A percentile compares a stretch with the other conserved stretches of the same genome.
phyloP scores from a whole-genome alignment of 2,329 filamentous ascomycete genomes.

The Claviceps maximensis region DNA sequence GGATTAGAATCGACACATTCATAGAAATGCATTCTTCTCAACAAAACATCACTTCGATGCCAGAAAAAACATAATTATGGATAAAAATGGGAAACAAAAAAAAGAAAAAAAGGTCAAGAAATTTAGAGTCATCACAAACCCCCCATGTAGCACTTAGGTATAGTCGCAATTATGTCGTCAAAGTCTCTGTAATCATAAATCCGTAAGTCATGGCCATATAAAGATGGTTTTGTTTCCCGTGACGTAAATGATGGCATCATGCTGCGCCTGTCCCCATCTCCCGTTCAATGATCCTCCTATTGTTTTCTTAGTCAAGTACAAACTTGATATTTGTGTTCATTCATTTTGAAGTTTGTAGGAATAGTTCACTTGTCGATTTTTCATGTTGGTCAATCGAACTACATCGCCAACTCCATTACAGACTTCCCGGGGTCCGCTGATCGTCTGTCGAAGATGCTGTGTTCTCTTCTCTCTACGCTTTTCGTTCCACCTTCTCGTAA shows the following conservation, averaged over 20 bases:
- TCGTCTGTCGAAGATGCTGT: constrained; percentile 44
- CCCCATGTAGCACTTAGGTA: not conserved
- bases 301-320: not conserved
- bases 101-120: not conserved
- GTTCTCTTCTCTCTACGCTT: constrained; percentile 44
- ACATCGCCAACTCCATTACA: constrained; percentile 46
- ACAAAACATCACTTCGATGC: not conserved
- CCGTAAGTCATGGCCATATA: constrained; percentile 7
- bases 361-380: not conserved
- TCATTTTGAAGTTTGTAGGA: not conserved
- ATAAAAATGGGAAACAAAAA: not conserved
- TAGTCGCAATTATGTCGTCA: not conserved
- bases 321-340: not conserved
- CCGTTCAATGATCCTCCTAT: not conserved
- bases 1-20: not conserved
- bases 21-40: not conserved
- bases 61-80: not conserved
- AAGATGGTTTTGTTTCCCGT: not conserved
- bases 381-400: constrained; percentile 27
- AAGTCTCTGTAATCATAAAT: constrained; percentile 5
- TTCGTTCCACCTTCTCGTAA: constrained; percentile 44
- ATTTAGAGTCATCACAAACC: not conserved
- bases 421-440: constrained; percentile 45
- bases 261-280: not conserved
- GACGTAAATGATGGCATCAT: not conserved